A percentile compares a stretch with the other conserved stretches of the same genome.
Conservation (phyloP, 2,329 filamentous ascomycete genomes). For the Aspergillaceae sp. region DNA sequence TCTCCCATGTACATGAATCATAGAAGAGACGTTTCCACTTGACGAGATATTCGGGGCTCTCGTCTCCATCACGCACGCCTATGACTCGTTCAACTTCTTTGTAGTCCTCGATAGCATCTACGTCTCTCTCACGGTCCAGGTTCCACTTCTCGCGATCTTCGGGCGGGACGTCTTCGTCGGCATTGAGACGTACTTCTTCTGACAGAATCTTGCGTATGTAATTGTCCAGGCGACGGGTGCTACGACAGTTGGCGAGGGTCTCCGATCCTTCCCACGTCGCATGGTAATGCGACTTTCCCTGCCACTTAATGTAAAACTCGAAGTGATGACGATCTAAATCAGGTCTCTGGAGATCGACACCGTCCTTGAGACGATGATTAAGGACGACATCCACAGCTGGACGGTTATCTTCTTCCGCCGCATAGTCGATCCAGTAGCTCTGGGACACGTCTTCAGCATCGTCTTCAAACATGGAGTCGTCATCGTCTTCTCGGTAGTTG, state of each 20-base stretch:
- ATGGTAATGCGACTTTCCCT: conserved; percentile 88
- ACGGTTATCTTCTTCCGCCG: conserved; percentile 67
- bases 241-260: conserved; percentile 65
- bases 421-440: conserved; percentile 56
- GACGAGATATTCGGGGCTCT: conserved; percentile 79
- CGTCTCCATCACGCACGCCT: conserved; percentile 68
- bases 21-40: conserved; percentile 97
- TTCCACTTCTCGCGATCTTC: conserved; percentile 91
- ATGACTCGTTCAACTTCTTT: conserved; percentile 91
- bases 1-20: conserved; percentile 91
- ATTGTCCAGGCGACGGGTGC: conserved; percentile 84
- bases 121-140: conserved; percentile 84
- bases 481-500: conserved; percentile 61
- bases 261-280: conserved; percentile 87
- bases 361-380: conserved; percentile 72
- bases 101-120: conserved; percentile 81
- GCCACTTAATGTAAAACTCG: conserved; percentile 92
- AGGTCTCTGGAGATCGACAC: conserved; percentile 36
- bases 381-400: conserved; percentile 88
- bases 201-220: conserved; percentile 80
- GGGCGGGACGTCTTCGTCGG: conserved; percentile 64
- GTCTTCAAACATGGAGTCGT: conserved; percentile 49
- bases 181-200: conserved; percentile 67
- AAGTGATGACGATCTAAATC: conserved; percentile 57
- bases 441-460: conserved; percentile 55